Base-by-base conservation (phyloP, 352 stramenopile genomes). In the Elongisporangium senticosum region DNA sequence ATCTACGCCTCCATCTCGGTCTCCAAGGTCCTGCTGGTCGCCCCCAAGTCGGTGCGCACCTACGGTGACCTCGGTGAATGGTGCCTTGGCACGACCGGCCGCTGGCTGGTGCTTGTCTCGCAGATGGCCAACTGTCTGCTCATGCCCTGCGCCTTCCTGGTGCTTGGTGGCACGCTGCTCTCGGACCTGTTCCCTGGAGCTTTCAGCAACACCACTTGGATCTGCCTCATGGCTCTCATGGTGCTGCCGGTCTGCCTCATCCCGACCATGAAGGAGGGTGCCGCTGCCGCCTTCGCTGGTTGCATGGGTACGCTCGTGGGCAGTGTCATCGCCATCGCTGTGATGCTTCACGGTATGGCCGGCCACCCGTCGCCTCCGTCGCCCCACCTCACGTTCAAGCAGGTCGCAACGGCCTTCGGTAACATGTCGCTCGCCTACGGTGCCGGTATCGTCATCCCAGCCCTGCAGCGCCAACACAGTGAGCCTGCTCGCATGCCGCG, bases 371-470 rank as follows among this genome's bases (percentile, higher is more conserved):
- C 68, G 3, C 51, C 58, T 4, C 67, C 69, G 6, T 62, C 69
- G 2, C 51, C 69, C 67, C 19, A 63, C 6, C 62, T 80, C 26
- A 55, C 56, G 48, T 70, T 80, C 37, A 63, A 77, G 22, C 68
- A 77, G 56, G 59, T 80, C 13, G 65, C 67, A 15, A 75, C 55
- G 7, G 65, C 66, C 1, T 80, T 80, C 56, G 73, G 73, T 15
- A 83, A 77, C 61, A 58, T 83, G n/a, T 66, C 72, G n/a, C 62
- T 83, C 5, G 72, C 74, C 4, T 82, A 82, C 57, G 70, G 61
- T 22, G 73, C 70, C n/a, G 70, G 62, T 49, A 64, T 82, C 28
- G 67, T 79, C 50, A 79, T 82, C 59, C 73, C 73, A 4, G 60
- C 67, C 2, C 63, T 82, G 13, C 67, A 76, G 40, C 69, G 71